Percentiles rank a stretch among this genome's conserved stretches.
These are phyloP conservation scores for Syzygium jambos DNA, from an alignment of 345 rosid genomes.

Conservation along the genomic window DNA sequence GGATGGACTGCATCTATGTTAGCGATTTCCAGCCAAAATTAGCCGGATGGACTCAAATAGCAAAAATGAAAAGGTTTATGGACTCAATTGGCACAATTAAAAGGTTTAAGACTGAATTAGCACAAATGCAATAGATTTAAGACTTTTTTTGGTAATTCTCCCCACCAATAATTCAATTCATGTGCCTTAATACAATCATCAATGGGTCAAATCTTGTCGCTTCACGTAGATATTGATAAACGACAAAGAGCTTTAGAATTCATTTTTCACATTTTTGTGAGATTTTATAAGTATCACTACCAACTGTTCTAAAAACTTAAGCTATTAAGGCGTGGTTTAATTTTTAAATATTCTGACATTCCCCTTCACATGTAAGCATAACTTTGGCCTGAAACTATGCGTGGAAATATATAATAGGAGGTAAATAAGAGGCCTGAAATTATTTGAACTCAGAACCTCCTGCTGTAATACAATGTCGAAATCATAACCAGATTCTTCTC, in stretches of 20 bases:
- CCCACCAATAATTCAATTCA: neutral
- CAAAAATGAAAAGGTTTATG: too few relatives aligned
- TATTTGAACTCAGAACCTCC: neutral
- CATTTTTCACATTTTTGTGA: neutral
- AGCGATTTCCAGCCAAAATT: too few relatives aligned
- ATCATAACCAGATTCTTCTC: neutral
- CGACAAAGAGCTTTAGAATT: neutral
- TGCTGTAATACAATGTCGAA: neutral
- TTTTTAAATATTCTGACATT: neutral
- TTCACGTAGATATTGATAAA: neutral
- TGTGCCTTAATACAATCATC: neutral
- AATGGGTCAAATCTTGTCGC: neutral
- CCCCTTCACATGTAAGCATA: neutral
- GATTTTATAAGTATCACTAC: neutral
- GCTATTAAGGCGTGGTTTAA: neutral
- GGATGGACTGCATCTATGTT: too few relatives aligned
- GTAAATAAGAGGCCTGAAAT: neutral
- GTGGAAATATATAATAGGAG: neutral
- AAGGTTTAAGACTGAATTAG: too few relatives aligned
- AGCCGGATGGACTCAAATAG: too few relatives aligned
- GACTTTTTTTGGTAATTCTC: too few relatives aligned
- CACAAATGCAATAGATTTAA: too few relatives aligned
- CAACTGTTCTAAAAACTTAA: neutral
- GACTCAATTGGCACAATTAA: too few relatives aligned
- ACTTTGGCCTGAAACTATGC: neutral